These are phyloP conservation scores for Yarrowia keelungensis DNA, from an alignment of 805 yeast genomes.

Conservation along the genomic window DNA sequence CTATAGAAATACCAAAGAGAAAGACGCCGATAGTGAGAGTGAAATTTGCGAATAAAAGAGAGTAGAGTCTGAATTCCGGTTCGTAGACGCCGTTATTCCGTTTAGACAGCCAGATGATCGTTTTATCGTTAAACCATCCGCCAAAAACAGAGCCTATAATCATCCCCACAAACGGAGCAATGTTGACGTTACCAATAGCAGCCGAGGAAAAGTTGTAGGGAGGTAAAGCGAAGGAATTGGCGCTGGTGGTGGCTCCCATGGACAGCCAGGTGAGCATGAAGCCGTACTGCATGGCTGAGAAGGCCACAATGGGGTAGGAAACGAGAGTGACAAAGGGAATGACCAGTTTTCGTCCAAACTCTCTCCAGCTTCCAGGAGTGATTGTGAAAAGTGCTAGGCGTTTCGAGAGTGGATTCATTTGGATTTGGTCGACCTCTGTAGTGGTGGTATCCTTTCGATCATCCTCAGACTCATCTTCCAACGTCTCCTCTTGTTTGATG, in stretches of 20 bases:
- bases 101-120: slow-evolving; percentile 38
- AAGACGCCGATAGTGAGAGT: neutral
- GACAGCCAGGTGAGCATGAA: slow-evolving; percentile 39
- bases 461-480: neutral
- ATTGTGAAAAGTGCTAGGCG: slow-evolving; percentile 23
- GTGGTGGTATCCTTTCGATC: neutral
- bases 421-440: neutral
- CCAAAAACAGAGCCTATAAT: slow-evolving; percentile 38
- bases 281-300: slow-evolving; percentile 39
- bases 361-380: slow-evolving; percentile 6
- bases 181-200: slow-evolving; percentile 40
- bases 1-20: slow-evolving; percentile 4
- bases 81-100: slow-evolving; percentile 41
- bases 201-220: slow-evolving; percentile 40
- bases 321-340: slow-evolving; percentile 30
- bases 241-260: slow-evolving; percentile 27
- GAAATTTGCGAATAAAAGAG: slow-evolving; percentile 43
- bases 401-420: neutral
- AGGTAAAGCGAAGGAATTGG: slow-evolving; percentile 9
- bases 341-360: slow-evolving; percentile 22
- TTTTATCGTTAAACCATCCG: slow-evolving; percentile 38
- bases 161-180: slow-evolving; percentile 40
- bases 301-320: slow-evolving; percentile 36
- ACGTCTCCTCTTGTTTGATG: neutral
- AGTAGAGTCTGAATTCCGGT: slow-evolving; percentile 41